Evolutionary conservation across 2,329 filamentous ascomycete genomes (phyloP), one percentile per base, ranked within the genome.

Genomic region (Paraphoma sp.): DNA sequence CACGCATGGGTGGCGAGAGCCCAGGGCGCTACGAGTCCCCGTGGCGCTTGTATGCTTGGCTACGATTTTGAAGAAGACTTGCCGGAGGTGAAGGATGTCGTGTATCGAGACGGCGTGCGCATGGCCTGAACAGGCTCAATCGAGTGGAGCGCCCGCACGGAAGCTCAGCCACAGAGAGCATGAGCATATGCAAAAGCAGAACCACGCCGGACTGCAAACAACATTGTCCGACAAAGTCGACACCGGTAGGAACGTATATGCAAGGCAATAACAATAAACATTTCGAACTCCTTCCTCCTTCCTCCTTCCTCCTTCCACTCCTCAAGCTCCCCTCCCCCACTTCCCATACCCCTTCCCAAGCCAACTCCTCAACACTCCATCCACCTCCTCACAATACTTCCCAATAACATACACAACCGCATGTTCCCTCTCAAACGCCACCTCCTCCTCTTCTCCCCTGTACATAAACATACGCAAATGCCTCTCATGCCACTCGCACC

Each of bases 331-430:
- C 4, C 23, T 38, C 43, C 45, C 51, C 44, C 28, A 57, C 16
- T 51, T 47, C 12, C 18, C 43, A 29, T 54, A 54, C 9, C 7
- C 16, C 14, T 36, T 18, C 17, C 47, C 44, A 16, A 57, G 51
- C 38, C 10, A 23, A 2, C 14, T 30, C 12, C 47, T 38, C n/a
- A 48, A n/a, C 8, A 44, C 6, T 14, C 28, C 17, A 38, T 57
- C 48, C 4, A 54, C 10, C 23, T 38, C 31, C 47, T 33, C 33
- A 6, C 31, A 17, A 36, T 54, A 48, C 33, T 33, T 36, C 11
- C 38, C 5, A 3, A 51, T 10, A 38, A 41, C 8, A 38, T 29
- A 43, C 1, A 57, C 48, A 29, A 50, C n/a, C n/a, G 42, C 33
- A 44, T 47, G 45, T 17, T 56, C 41, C 28, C 33, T 31, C 28